Conservation (phyloP, 495 filamentous ascomycete genomes). For the Talaromyces thailandensis region DNA sequence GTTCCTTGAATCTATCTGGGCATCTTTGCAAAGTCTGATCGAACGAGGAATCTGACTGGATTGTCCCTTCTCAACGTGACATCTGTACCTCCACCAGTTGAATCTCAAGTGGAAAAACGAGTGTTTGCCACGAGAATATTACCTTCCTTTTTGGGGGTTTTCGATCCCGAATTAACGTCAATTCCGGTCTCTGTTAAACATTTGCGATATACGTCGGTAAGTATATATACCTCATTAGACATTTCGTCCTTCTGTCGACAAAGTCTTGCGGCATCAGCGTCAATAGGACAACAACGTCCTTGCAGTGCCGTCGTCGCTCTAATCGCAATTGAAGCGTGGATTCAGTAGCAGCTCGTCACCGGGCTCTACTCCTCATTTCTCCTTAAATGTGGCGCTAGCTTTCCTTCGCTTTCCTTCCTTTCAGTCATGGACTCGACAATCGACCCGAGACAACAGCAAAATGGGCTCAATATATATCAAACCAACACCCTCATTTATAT, state of each 20-base stretch:
- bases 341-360: background rate
- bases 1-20: background rate
- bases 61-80: background rate
- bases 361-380: background rate
- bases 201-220: background rate
- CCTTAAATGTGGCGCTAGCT: background rate
- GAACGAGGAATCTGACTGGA: background rate
- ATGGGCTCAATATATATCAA: background rate
- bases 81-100: background rate
- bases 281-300: background rate
- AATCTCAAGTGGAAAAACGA: too few relatives aligned
- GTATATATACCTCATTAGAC: background rate
- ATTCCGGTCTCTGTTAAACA: background rate
- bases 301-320: background rate
- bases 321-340: background rate
- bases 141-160: background rate
- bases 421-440: background rate
- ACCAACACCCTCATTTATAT: background rate
- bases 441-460: background rate
- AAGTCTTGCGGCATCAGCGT: background rate
- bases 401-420: background rate
- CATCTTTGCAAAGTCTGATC: too few relatives aligned
- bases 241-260: background rate
- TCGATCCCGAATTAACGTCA: background rate
- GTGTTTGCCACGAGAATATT: background rate